Conservation (phyloP, 345 rosid genomes). For the Populus euphratica region DNA sequence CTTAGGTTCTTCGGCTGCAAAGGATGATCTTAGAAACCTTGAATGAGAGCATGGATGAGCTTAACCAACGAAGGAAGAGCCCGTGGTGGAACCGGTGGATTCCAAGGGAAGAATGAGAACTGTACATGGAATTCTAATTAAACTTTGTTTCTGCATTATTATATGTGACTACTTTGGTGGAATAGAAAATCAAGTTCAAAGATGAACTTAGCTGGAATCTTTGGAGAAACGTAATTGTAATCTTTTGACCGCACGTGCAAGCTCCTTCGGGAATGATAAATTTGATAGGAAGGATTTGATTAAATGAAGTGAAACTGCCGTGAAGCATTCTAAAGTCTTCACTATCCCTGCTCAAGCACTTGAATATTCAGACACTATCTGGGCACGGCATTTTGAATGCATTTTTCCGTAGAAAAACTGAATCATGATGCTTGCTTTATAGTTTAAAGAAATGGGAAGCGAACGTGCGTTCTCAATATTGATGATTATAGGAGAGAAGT, state of each 20-base stretch:
- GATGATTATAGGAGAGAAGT: background rate
- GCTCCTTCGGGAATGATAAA: slow-evolving; percentile 1
- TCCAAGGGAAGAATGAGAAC: slow-evolving; percentile 69
- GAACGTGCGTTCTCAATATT: background rate
- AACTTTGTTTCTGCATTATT: slow-evolving; percentile 23
- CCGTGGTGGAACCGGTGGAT: slow-evolving; percentile 98
- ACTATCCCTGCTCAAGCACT: background rate
- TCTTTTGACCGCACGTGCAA: slow-evolving; percentile 24
- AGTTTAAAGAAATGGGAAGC: background rate
- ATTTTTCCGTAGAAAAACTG: background rate
- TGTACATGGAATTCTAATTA: slow-evolving; percentile 26
- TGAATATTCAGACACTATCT: background rate
- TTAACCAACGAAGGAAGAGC: slow-evolving; percentile 64
- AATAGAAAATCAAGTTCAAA: slow-evolving; percentile 15
- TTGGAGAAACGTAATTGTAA: slow-evolving; percentile 27
- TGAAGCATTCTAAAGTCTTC: slow-evolving; percentile 8
- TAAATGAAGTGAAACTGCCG: slow-evolving; percentile 14
- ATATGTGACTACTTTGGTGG: slow-evolving; percentile 3
- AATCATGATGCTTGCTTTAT: background rate
- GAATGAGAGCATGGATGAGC: slow-evolving; percentile 74
- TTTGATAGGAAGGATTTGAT: background rate
- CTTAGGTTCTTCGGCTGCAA: slow-evolving; percentile 69
- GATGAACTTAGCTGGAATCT: slow-evolving; percentile 28
- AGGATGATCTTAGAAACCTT: slow-evolving; percentile 69
- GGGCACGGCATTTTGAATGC: background rate